Conservation (phyloP, 139 green algal genomes). For the Picochlorum sp. region DNA sequence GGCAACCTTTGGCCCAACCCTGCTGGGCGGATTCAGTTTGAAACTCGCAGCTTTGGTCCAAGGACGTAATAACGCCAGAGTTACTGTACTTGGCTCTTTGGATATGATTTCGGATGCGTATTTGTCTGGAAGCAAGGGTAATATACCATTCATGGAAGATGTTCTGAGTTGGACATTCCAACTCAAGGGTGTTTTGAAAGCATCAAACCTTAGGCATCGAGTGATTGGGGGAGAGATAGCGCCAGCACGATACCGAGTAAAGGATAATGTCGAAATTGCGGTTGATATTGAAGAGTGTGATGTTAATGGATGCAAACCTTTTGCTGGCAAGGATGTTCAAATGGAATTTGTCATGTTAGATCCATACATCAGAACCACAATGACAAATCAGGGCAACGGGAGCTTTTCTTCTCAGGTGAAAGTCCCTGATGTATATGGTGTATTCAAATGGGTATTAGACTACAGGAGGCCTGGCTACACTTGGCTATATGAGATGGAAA, state of each 20-base stretch:
- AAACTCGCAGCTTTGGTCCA: constrained; percentile 39
- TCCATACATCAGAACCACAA: constrained; percentile 69
- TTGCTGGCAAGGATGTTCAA: constrained; percentile 72
- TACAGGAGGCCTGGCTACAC: constrained; percentile 69
- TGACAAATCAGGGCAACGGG: constrained; percentile 48
- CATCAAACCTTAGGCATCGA: constrained; percentile 35
- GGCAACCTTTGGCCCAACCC: constrained; percentile 5
- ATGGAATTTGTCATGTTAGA: constrained; percentile 92
- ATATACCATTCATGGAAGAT: constrained; percentile 47
- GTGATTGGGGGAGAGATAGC: constrained; percentile 5
- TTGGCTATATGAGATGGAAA: constrained; percentile 45
- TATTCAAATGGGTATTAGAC: constrained; percentile 94
- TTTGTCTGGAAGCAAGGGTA: constrained; percentile 33
- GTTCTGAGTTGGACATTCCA: constrained; percentile 72
- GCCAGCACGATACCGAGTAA: constrained; percentile 44
- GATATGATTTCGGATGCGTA: constrained; percentile 65
- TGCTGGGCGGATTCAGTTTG: constrained; percentile 6
- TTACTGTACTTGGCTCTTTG: constrained; percentile 66
- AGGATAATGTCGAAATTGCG: constrained; percentile 48
- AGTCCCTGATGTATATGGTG: constrained; percentile 88
- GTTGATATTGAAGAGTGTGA: constrained; percentile 59
- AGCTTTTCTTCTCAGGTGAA: constrained; percentile 38
- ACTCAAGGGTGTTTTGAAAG: constrained; percentile 54
- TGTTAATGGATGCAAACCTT: constrained; percentile 42
- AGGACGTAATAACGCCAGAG: constrained; percentile 76